A percentile compares a stretch with the other conserved stretches of the same genome.
Evolutionary conservation across 164 flowering plant species (phyloP).

Genomic region (Echeveria elegans): DNA sequence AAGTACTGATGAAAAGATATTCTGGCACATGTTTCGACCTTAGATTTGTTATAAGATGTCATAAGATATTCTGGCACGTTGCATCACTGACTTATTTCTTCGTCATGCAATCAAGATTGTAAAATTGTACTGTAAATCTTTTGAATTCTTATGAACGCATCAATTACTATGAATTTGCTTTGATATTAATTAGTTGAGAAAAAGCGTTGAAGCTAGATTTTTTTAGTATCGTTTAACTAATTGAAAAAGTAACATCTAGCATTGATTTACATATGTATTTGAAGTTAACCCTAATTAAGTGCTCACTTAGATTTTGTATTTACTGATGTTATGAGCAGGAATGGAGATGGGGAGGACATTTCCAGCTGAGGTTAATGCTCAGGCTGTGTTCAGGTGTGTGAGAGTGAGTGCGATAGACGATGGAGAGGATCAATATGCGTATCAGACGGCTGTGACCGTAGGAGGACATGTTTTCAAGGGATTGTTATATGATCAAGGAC

Average conservation of each 20-base stretch:
- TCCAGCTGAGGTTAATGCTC: conserved; percentile 56
- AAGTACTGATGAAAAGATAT: not conserved
- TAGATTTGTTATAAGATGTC: too few species aligned
- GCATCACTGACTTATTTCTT: too few species aligned
- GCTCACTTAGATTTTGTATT: not conserved
- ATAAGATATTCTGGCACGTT: too few species aligned
- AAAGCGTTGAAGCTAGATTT: too few species aligned
- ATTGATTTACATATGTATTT: not conserved
- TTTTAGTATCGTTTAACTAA: too few species aligned
- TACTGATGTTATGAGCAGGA: conserved; percentile 30
- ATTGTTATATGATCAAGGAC: conserved; percentile 81
- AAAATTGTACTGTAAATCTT: too few species aligned
- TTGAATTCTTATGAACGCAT: too few species aligned
- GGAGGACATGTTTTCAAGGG: conserved; percentile 50
- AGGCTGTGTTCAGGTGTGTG: conserved; percentile 73
- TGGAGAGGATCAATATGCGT: conserved; percentile 52
- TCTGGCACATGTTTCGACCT: not conserved
- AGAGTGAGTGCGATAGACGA: conserved; percentile 53
- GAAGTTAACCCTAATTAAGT: not conserved
- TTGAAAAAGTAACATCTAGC: not conserved
- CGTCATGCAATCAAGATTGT: too few species aligned
- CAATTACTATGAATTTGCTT: too few species aligned
- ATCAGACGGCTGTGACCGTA: not conserved
- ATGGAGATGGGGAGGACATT: conserved; percentile 48
- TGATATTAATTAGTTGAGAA: too few species aligned